Evolutionary conservation across 2,329 filamentous ascomycete genomes (phyloP), one percentile per base, ranked within the genome.

Genomic region (Lachnellula suecica): DNA sequence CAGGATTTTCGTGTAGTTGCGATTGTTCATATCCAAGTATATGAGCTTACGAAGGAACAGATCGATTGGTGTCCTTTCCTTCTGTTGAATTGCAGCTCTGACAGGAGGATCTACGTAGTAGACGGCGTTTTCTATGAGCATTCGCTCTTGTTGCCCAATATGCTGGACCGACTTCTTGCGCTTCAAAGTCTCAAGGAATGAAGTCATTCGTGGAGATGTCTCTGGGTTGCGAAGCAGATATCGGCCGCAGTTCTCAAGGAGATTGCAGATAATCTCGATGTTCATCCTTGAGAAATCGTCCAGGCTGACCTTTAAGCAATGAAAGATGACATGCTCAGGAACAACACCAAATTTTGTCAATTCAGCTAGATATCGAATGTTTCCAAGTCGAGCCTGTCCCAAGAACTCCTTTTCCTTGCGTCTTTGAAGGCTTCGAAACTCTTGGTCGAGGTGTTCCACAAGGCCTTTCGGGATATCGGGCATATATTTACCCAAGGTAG

Each of bases 281-380:
- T 99, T 99, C 89, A 97, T 97, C 56, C 93, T 84, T 2, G 94
- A 97, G 67, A 99, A 99, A 66, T 99, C 94, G 64, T 99, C 94
- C 24, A 99, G 75, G 61, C 93, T 95, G 69, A 99, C 93, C 71
- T 97, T 99, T 63, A 99, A 83, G 68, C 94, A 99, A 67, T 99
- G 94, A 67, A 99, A 99, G 49, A 99, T 95, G 59, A 99, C 93
- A 71, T 99, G 94, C 70, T 99, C 94, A 0, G 95, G 94, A 8
- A 99, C 94, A 27, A 97, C 91, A 27, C 94, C 93, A 66, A 99
- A 99, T 68, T 99, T 99, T 53, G 94, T 99, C 66, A 99, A 74
- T 71, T 99, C 94, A 7, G 94, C 92, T 46, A 99, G 83, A 68
- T 99, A 99, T n/a, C 95, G 89, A 58, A 97, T 92, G 67, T 97